Evolutionary conservation across 2,329 filamentous ascomycete species (phyloP).

Genomic region (Colletotrichum brevisporum): DNA sequence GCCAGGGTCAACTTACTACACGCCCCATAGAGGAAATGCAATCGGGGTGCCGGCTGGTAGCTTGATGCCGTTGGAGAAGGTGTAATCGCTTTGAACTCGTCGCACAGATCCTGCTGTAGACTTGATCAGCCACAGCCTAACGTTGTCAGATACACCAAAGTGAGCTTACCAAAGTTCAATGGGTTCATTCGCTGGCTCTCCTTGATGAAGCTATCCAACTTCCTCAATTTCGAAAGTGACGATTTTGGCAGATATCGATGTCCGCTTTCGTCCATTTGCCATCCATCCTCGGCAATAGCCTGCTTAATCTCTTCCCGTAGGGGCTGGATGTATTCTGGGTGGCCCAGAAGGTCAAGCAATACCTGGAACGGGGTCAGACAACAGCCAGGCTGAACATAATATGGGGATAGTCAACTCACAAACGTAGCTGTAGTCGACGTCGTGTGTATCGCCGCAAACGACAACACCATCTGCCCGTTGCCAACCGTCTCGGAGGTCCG

Average conservation of each 20-base stretch:
- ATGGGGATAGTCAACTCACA: slow-evolving; percentile 42
- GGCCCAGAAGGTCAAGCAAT: slow-evolving; percentile 55
- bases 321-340: slow-evolving; percentile 56
- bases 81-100: slow-evolving; percentile 55
- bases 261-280: slow-evolving; percentile 32
- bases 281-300: slow-evolving; percentile 52
- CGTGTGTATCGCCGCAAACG: slow-evolving; percentile 57
- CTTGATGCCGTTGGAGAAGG: slow-evolving; percentile 51
- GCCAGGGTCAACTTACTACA: slow-evolving; percentile 34
- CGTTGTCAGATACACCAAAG: slow-evolving; percentile 61
- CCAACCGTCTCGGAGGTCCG: slow-evolving; percentile 23
- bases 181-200: slow-evolving; percentile 54
- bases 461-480: slow-evolving; percentile 30
- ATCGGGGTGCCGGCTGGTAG: slow-evolving; percentile 47
- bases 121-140: slow-evolving; percentile 61
- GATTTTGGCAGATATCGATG: slow-evolving; percentile 45
- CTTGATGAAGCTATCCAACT: slow-evolving; percentile 58
- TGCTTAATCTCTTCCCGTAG: slow-evolving; percentile 59
- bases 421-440: slow-evolving; percentile 47
- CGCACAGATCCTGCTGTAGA: slow-evolving; percentile 56
- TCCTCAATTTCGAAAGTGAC: slow-evolving; percentile 54
- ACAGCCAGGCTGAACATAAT: neutral
- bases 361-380: slow-evolving; percentile 43
- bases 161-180: slow-evolving; percentile 29
- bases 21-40: slow-evolving; percentile 44